Conservation (phyloP, 2,329 filamentous ascomycete species). For the Cladobotryum mycophilum region DNA sequence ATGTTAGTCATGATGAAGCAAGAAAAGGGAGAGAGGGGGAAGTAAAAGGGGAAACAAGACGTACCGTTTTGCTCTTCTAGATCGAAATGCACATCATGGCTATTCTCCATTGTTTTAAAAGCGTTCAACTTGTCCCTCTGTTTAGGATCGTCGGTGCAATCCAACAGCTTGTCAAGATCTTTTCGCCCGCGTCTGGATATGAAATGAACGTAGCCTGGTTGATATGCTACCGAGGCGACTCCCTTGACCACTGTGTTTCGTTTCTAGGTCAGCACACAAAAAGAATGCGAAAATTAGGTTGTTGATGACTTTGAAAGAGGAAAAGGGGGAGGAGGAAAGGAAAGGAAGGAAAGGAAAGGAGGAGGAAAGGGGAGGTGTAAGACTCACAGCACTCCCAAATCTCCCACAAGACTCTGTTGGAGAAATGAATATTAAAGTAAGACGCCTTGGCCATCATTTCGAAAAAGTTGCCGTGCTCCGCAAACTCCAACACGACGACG, state of each 20-base stretch:
- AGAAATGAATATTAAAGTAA: constrained; percentile 5
- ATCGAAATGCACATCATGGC: constrained; percentile 25
- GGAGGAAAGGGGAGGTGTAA: too few relatives aligned
- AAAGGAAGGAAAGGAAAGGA: too few relatives aligned
- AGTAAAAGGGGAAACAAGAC: too few relatives aligned
- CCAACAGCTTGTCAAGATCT: constrained; percentile 6
- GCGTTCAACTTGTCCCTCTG: neutral
- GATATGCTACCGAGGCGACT: constrained; percentile 22
- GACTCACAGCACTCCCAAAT: constrained; percentile 26
- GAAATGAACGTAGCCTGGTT: constrained; percentile 7
- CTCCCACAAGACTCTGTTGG: constrained; percentile 21
- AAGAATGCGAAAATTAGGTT: too few relatives aligned
- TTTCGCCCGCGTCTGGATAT: neutral
- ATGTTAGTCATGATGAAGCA: neutral
- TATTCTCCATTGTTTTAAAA: constrained; percentile 9
- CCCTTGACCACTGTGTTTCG: constrained; percentile 20
- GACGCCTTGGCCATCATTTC: constrained; percentile 14
- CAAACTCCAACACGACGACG: constrained; percentile 22
- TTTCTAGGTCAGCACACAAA: constrained; percentile 4
- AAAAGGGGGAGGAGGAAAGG: neutral
- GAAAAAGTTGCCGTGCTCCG: constrained; percentile 18
- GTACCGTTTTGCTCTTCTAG: constrained; percentile 26
- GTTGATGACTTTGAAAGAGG: neutral
- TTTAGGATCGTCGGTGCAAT: constrained; percentile 1
- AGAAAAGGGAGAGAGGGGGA: neutral